Conservation (phyloP, 768 basidiomycete species). For the Sporobolomyces phaffii region DNA sequence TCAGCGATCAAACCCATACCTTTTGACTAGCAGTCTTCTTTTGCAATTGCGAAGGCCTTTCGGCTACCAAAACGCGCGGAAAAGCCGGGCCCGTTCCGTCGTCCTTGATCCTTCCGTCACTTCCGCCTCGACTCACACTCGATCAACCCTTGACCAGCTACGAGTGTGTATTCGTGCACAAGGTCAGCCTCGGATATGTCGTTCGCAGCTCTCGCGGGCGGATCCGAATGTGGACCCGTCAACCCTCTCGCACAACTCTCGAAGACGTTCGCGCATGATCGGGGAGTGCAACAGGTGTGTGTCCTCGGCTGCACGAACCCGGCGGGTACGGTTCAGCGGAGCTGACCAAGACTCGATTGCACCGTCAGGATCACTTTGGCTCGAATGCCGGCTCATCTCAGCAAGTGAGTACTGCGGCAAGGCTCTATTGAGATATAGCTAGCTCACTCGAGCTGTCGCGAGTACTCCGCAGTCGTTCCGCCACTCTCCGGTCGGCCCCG, state of each 20-base stretch:
- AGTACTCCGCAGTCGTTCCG: conserved; percentile 13
- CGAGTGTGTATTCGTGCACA: no score
- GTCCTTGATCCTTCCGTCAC: no score
- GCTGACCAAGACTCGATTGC: conserved; percentile 4
- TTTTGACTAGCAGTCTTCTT: conserved; percentile 30
- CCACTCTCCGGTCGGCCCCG: conserved; percentile 1
- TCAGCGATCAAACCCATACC: conserved; percentile 26
- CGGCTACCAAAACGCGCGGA: not conserved
- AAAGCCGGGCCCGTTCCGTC: not conserved
- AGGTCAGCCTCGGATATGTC: no score
- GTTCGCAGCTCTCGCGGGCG: conserved; percentile 68
- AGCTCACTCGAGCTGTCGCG: conserved; percentile 45
- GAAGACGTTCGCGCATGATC: conserved; percentile 71
- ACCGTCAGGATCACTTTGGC: conserved; percentile 63
- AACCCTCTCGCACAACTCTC: conserved; percentile 74
- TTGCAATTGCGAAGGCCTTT: no score
- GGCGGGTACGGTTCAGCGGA: not conserved
- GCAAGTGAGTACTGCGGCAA: conserved; percentile 49
- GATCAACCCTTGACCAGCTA: no score
- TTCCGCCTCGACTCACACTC: no score
- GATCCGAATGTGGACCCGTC: conserved; percentile 75
- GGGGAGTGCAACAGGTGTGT: conserved; percentile 68
- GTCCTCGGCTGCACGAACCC: not conserved
- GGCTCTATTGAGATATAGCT: no score
- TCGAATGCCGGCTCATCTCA: conserved; percentile 58